phyloP scores from a whole-genome alignment of 2,329 filamentous ascomycete genomes.

The Colletotrichum siamense region DNA sequence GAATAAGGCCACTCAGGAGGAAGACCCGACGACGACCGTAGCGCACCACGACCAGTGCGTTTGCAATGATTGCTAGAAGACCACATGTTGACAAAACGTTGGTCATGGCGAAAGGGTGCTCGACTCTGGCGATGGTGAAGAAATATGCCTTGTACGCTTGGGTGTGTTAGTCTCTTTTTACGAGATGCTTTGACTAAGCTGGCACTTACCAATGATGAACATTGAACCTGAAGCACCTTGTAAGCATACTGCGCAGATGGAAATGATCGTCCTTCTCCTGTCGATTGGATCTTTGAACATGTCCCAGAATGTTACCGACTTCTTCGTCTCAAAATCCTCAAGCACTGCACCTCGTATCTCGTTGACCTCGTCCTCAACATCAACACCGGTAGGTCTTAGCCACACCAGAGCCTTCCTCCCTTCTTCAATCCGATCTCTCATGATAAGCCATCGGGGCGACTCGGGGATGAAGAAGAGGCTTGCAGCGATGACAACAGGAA shows the following conservation, averaged over 20 bases:
- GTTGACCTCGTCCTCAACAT: conserved; percentile 28
- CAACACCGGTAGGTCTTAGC: not conserved
- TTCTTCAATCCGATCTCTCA: not conserved
- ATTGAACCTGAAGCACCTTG: not conserved
- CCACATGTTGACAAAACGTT: not conserved
- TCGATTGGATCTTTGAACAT: conserved; percentile 36
- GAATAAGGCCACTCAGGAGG: not conserved
- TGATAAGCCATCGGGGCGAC: not conserved
- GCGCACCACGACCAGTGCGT: not conserved
- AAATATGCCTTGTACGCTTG: not conserved
- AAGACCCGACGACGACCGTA: not conserved
- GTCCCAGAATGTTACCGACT: conserved; percentile 52
- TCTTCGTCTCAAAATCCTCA: conserved; percentile 58
- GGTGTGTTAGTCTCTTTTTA: not conserved
- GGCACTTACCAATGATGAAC: not conserved
- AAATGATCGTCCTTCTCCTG: not conserved
- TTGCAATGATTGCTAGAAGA: not conserved
- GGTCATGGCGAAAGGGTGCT: not conserved
- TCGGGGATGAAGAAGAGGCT: not conserved
- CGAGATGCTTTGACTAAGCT: no score
- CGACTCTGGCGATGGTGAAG: not conserved
- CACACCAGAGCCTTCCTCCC: not conserved
- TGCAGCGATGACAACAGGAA: not conserved
- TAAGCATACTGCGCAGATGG: not conserved
- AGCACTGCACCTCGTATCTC: conserved; percentile 52